Evolutionary conservation across 2,329 filamentous ascomycete species (phyloP), one percentile per base, ranked within the genome.

Genomic region (Ophiostoma sp.): DNA sequence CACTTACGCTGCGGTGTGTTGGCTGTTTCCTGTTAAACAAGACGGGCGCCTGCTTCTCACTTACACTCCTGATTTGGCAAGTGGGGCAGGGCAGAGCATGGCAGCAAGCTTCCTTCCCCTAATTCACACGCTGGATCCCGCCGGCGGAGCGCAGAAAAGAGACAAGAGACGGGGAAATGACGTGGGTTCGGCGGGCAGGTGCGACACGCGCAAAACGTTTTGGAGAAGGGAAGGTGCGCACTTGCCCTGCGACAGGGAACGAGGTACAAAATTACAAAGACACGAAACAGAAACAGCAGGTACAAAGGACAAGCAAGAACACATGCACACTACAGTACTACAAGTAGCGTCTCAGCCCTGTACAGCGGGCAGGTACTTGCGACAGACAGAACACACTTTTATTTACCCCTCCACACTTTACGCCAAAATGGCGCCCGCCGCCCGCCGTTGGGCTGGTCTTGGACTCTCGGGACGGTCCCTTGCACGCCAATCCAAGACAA

Each of bases 401-500:
- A 6, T 17, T 28, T 28, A 50, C 55, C 39, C 69, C 69, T 63
- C 69, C 69, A 57, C 68, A 59, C 68, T 57, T 57, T 42, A 25
- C 50, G 68, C 68, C 48, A 69, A 69, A 70, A 59, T 42, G 33
- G 50, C 28, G 55, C 69, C 33, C 50, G 33, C 33, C 50, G 33
- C 8, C n/a, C 57, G 28, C 55, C 55, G 42, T 50, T 28, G 42
- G 55, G n/a, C 22, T 69, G 66, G 66, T 50, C 39, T 33, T 48
- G 39, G 57, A 3, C 39, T 55, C 28, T 64, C 70, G 70, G 57
- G 70, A 71, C 55, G 69, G 69, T 48, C 69, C 69, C 69, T 70
- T 48, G 64, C 64, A 25, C 69, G 69, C 39, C 69, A 71, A 64
- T 39, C 42, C 69, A 52, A 52, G 69, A 71, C 57, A 64, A 71